These are phyloP conservation scores for Acanthamoeba healyi DNA, from an alignment of 208 protist species.

Conservation along the genomic window DNA sequence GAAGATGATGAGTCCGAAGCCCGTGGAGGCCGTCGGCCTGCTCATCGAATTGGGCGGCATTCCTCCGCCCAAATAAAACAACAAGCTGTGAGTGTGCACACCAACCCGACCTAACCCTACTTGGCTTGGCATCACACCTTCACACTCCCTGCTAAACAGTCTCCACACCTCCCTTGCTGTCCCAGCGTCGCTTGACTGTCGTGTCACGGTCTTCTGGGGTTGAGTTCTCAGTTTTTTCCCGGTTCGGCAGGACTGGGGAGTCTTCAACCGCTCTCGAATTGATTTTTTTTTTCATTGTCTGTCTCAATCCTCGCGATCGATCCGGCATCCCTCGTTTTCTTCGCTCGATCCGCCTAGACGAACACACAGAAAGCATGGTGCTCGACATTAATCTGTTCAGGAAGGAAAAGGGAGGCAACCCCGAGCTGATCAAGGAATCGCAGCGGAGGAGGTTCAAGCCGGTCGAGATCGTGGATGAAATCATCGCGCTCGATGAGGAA, in stretches of 20 bases:
- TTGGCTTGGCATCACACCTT: no score
- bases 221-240: conserved; percentile 3
- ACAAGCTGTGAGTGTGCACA: no score
- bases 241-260: neutral
- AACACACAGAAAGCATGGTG: conserved; percentile 32
- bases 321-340: no score
- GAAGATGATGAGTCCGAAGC: conserved; percentile 17
- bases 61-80: no score
- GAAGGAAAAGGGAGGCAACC: conserved; percentile 93
- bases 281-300: no score
- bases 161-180: no score
- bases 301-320: no score
- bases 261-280: no score
- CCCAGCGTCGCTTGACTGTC: no score
- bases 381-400: conserved; percentile 98
- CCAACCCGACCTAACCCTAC: no score
- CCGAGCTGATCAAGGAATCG: conserved; percentile 96
- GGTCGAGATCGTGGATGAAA: conserved; percentile 93
- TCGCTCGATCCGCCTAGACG: neutral
- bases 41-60: neutral
- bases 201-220: neutral
- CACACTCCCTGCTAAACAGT: no score
- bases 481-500: conserved; percentile 93
- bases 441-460: conserved; percentile 94
- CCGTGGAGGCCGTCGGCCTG: neutral